Evolutionary conservation across 1,284 basidiomycete species (phyloP), one percentile per base, ranked within the genome.

Genomic region (Ustilago hordei): DNA sequence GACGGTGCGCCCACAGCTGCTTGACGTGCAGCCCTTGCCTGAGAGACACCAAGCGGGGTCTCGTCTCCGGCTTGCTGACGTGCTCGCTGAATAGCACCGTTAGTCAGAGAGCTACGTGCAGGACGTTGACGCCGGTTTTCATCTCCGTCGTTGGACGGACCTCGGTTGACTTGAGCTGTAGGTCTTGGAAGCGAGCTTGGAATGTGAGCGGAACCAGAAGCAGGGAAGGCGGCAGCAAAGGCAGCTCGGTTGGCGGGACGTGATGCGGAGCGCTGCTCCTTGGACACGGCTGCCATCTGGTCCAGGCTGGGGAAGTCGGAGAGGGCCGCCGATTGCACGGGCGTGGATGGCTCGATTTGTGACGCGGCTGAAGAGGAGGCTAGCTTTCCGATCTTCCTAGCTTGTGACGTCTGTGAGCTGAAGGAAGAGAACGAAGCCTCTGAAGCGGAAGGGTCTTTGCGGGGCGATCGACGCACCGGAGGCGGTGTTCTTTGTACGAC

Each of bases 281-380:
- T 64, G 23, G 65, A 67, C 2, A 54, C 68, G n/a, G 74, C 65
- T 31, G 75, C 75, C 75, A 77, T 77, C 63, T 72, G 64, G 28
- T 72, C 65, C 31, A 77, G 63, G 58, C 75, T 77, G 17, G 75
- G 75, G 34, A 76, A 76, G 45, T 71, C 62, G 45, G 69, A 64
- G 19, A 52, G 53, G 13, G 60, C 59, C 11, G 55, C 32, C 7
- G 34, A 31, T 11, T 69, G 64, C 13, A 70, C 43, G 0, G 73
- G 68, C 0, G 73, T 75, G 17, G 64, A 52, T 50, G 71, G 70
- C 48, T 64, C 70, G 7, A 50, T 55, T 6, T 43, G 56, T 23
- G 65, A 67, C 17, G 56, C 52, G 17, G 55, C 54, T 5, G 69
- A 72, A 8, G 70, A 60, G 5, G 64, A 53, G 19, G 60, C 28